A percentile compares a stretch with the other conserved stretches of the same genome.
phyloP scores from a whole-genome alignment of 495 filamentous ascomycete genomes.

The Hypoxylon lenormandii region DNA sequence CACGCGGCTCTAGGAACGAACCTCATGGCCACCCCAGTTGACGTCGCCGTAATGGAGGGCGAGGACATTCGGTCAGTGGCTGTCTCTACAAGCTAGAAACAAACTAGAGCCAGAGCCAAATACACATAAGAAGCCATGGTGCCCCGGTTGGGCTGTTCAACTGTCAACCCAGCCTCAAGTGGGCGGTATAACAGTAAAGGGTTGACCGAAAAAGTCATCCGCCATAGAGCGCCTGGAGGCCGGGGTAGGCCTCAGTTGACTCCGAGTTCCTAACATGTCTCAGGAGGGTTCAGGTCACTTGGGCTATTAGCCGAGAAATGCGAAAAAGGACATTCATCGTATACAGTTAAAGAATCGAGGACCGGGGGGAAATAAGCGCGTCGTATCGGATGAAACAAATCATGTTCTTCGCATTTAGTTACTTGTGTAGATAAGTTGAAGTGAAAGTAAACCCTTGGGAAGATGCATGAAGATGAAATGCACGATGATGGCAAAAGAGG shows the following conservation, averaged over 20 bases:
- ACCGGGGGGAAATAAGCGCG: background rate
- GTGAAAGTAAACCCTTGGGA: too few species aligned
- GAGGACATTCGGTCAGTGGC: constrained; percentile 2
- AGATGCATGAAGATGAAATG: background rate
- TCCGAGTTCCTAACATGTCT: constrained; percentile 29
- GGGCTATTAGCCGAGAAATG: constrained; percentile 14
- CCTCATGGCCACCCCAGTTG: constrained; percentile 37
- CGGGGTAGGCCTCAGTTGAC: constrained; percentile 35
- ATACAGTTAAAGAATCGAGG: background rate
- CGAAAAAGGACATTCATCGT: constrained; percentile 1
- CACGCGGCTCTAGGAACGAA: constrained; percentile 31
- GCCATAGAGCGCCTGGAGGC: constrained; percentile 25
- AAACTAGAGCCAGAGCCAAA: background rate
- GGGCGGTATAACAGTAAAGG: constrained; percentile 16
- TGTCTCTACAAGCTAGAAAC: constrained; percentile 14
- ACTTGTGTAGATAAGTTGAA: background rate
- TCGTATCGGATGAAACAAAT: background rate
- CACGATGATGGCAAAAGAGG: background rate
- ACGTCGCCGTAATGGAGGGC: constrained; percentile 22
- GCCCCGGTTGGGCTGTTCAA: constrained; percentile 9
- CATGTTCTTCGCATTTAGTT: background rate
- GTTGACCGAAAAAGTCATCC: constrained; percentile 34
- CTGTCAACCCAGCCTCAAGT: constrained; percentile 23
- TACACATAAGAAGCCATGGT: constrained; percentile 12
- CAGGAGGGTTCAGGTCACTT: constrained; percentile 32